phyloP scores from a whole-genome alignment of 2,329 filamentous ascomycete species.

The Akanthomyces uredinophilus region DNA sequence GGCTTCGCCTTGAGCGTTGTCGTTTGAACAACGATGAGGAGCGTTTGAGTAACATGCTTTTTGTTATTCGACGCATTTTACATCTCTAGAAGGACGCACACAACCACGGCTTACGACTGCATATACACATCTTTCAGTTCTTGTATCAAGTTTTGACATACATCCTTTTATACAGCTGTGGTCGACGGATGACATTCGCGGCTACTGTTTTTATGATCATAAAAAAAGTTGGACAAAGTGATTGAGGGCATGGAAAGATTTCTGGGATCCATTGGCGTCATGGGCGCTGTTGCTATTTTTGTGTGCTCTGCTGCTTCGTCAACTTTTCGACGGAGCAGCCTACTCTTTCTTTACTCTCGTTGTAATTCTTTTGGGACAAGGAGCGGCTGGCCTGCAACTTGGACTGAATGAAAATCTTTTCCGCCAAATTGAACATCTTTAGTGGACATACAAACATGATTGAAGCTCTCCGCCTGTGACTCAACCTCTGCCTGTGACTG shows the following conservation, averaged over 20 bases:
- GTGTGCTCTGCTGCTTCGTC: constrained; percentile 18
- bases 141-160: constrained; percentile 39
- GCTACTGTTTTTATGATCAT: constrained; percentile 26
- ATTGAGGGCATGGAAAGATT: constrained; percentile 21
- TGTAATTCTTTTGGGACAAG: constrained; percentile 15
- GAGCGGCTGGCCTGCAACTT: constrained; percentile 13
- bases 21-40: background rate
- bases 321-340: constrained; percentile 1
- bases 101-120: constrained; percentile 14
- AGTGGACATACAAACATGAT: background rate
- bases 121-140: constrained; percentile 32
- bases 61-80: background rate
- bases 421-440: constrained; percentile 13
- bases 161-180: constrained; percentile 26
- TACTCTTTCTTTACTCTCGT: constrained; percentile 20
- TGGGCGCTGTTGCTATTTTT: constrained; percentile 22
- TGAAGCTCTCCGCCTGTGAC: background rate
- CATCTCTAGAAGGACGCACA: constrained; percentile 6
- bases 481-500: background rate
- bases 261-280: constrained; percentile 24
- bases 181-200: constrained; percentile 18
- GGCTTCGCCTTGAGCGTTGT: background rate
- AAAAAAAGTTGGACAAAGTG: constrained; percentile 23
- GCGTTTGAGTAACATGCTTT: background rate
- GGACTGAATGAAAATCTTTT: constrained; percentile 10